Conservation (phyloP, 495 filamentous ascomycete species). For the Apodospora peruviana region DNA sequence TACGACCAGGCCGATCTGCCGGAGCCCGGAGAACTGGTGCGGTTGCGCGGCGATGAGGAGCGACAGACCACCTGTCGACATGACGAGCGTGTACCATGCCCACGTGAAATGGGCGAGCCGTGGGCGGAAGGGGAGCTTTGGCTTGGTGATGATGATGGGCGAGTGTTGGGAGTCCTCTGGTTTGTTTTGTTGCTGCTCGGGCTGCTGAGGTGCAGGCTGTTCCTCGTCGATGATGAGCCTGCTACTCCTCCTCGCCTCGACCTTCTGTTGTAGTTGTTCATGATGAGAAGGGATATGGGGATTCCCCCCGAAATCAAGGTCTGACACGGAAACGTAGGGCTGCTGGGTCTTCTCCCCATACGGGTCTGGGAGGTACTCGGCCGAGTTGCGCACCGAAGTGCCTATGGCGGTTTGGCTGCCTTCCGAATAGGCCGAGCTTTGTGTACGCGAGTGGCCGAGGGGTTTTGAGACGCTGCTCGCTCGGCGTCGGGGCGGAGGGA, state of each 20-base stretch:
- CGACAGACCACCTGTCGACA: conserved; percentile 64
- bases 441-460: too few relatives aligned
- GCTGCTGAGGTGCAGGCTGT: too few relatives aligned
- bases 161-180: conserved; percentile 1
- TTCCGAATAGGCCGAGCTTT: not conserved
- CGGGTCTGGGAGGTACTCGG: too few relatives aligned
- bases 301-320: too few relatives aligned
- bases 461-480: too few relatives aligned
- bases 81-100: conserved; percentile 66
- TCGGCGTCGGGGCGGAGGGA: too few relatives aligned
- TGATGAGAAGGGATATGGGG: not conserved
- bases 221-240: not conserved
- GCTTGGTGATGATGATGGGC: conserved; percentile 7
- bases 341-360: too few relatives aligned
- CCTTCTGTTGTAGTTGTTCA: too few relatives aligned
- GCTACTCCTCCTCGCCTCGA: not conserved
- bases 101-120: conserved; percentile 65
- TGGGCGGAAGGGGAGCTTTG: conserved; percentile 12
- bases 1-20: conserved; percentile 53
- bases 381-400: not conserved
- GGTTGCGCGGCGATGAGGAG: conserved; percentile 55
- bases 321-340: too few relatives aligned
- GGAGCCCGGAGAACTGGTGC: conserved; percentile 52
- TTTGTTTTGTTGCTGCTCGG: not conserved
- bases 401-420: not conserved